Conservation (phyloP, 805 yeast genomes). For the Metschnikowia colocasiae region DNA sequence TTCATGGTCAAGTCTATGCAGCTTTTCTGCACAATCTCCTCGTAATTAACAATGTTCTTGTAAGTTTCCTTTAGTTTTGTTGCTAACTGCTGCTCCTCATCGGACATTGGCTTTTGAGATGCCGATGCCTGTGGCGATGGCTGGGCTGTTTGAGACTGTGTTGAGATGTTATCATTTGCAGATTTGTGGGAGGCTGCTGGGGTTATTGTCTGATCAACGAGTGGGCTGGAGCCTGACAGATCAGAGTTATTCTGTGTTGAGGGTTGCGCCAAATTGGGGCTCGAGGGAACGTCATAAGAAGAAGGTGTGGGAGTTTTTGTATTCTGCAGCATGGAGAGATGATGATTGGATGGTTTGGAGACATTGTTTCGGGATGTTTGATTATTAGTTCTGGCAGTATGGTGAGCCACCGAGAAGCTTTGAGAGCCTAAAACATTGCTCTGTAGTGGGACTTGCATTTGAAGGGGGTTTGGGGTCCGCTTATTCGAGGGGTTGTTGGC, state of each 20-base stretch:
- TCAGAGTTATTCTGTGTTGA: constrained; percentile 35
- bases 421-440: constrained; percentile 16
- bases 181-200: constrained; percentile 5
- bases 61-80: constrained; percentile 72
- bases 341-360: constrained; percentile 16
- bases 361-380: constrained; percentile 15
- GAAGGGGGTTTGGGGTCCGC: constrained; percentile 26
- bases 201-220: constrained; percentile 19
- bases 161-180: constrained; percentile 9
- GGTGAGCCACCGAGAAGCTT: constrained; percentile 6
- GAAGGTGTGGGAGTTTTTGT: constrained; percentile 40
- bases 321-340: constrained; percentile 10
- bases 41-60: constrained; percentile 62
- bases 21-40: constrained; percentile 65
- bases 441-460: constrained; percentile 16
- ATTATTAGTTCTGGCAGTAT: constrained; percentile 7
- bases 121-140: constrained; percentile 6
- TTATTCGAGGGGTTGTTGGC: constrained; percentile 33
- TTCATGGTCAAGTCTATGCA: constrained; percentile 57
- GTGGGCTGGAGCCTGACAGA: constrained; percentile 38
- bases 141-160: constrained; percentile 9
- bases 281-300: constrained; percentile 39
- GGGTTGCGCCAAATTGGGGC: constrained; percentile 32
- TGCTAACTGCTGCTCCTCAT: constrained; percentile 64
- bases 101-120: constrained; percentile 38